phyloP scores from a whole-genome alignment of 805 yeast species.

The Kodamaea laetipori region DNA sequence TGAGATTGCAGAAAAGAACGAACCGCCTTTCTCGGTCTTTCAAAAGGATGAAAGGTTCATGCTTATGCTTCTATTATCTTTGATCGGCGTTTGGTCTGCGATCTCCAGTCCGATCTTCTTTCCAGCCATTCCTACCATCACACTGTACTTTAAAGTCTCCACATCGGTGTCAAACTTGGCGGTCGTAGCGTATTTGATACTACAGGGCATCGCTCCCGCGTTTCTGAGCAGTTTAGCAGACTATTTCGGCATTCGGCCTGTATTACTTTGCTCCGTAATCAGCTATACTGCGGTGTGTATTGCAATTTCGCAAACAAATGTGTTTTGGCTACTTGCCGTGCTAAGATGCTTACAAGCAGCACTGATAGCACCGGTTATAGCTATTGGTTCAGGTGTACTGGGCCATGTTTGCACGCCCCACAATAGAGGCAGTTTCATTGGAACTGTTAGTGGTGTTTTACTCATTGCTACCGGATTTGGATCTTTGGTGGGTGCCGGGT shows the following conservation, averaged over 20 bases:
- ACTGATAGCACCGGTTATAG: slow-evolving; percentile 75
- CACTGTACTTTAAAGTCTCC: slow-evolving; percentile 53
- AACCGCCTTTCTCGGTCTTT: slow-evolving; percentile 43
- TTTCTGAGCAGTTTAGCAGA: slow-evolving; percentile 72
- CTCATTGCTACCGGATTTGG: slow-evolving; percentile 78
- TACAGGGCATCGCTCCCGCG: slow-evolving; percentile 79
- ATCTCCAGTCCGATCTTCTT: slow-evolving; percentile 77
- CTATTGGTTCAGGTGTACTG: slow-evolving; percentile 68
- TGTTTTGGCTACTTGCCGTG: slow-evolving; percentile 60
- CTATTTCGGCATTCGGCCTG: slow-evolving; percentile 69
- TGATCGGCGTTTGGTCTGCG: slow-evolving; percentile 65
- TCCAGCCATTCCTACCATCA: slow-evolving; percentile 69
- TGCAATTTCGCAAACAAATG: slow-evolving; percentile 62
- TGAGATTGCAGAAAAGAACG: background rate
- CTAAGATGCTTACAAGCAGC: slow-evolving; percentile 75
- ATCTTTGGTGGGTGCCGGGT: slow-evolving; percentile 61
- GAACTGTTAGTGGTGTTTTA: slow-evolving; percentile 63
- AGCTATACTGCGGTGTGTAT: slow-evolving; percentile 63
- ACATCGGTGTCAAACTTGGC: slow-evolving; percentile 66
- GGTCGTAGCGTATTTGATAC: slow-evolving; percentile 71
- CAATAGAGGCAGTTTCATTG: slow-evolving; percentile 73
- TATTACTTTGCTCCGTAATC: slow-evolving; percentile 53
- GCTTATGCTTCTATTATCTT: slow-evolving; percentile 43
- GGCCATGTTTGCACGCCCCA: slow-evolving; percentile 71
- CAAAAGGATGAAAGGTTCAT: slow-evolving; percentile 39